Base-by-base conservation (phyloP, 306 rosid genomes). In the Cucurbita ficifolia region DNA sequence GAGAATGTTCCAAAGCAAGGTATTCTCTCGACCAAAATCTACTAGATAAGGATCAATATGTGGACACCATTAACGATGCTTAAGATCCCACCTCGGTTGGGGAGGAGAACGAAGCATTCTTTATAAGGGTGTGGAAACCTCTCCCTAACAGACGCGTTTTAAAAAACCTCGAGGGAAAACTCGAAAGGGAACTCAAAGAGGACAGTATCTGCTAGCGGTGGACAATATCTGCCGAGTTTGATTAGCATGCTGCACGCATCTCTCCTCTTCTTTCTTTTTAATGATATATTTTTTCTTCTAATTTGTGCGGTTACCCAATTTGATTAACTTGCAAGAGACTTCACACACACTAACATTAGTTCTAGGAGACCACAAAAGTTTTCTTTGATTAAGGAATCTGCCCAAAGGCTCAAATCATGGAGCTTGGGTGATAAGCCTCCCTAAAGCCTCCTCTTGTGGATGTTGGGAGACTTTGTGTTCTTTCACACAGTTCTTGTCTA, bases 1-100 rank as follows among this genome's bases (percentile, higher is more conserved):
- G 93, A 85, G 98, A 85, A 59, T 88, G 84, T 89, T 86, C 79
- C 98, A 90, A 88, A 84, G 87, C 78, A 93, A 93, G 96, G 98
- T 92, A 90, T 75, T 69, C 56, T 63, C 57, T 82, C 64, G 9
- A 14, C 38, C 51, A 55, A 74, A 43, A 56, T 43, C 17, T 9
- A 21, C 6, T 38, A 21, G 8, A 18, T 18, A 38, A 50, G 55
- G 59, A 49, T 49, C 45, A 50, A 48, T 49, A 12, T 14, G 5
- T 22, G 12, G 40, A 22, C 19, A 63, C 43, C 72, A 65, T 43
- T 29, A 29, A 29, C 33, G 33, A 29, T 29, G 33, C 33, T 29
- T 29, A 29, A 46, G 17, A 46, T 46, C 42, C 42, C 7, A 39
- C 42, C 0, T 39, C 1, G 8, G 7, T 39, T 17, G 33, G 33